Percentiles rank a stretch among this genome's conserved stretches.
Evolutionary conservation across 805 yeast genomes (phyloP).

Genomic region (Candida schatavii): DNA sequence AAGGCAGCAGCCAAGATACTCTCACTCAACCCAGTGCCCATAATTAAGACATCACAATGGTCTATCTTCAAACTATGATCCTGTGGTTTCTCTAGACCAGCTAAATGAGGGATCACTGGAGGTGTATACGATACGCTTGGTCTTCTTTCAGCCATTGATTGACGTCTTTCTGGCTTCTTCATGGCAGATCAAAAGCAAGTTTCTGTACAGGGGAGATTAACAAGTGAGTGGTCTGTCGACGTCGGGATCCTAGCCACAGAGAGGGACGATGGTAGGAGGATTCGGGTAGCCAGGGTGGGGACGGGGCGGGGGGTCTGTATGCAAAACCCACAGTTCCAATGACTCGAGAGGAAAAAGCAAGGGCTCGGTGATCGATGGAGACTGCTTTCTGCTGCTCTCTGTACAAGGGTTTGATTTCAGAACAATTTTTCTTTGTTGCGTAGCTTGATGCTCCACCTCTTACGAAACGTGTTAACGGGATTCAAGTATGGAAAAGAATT

Average conservation of each 20-base stretch:
- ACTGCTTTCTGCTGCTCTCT: no score
- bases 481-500: no score
- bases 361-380: no score
- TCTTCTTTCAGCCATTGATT: conserved; percentile 45
- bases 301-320: neutral
- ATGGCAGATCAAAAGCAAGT: conserved; percentile 9
- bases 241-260: no score
- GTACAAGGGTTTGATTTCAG: no score
- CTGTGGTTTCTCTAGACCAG: conserved; percentile 74
- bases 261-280: no score
- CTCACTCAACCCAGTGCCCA: conserved; percentile 91
- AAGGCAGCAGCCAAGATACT: conserved; percentile 88
- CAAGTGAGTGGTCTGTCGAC: no score
- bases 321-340: neutral
- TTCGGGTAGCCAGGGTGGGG: neutral
- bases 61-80: conserved; percentile 61
- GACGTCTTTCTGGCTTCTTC: conserved; percentile 37
- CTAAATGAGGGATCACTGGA: conserved; percentile 62
- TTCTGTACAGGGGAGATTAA: neutral
- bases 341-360: no score
- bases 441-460: no score
- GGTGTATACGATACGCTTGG: conserved; percentile 43
- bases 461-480: no score
- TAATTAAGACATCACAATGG: conserved; percentile 78
- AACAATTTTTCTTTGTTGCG: no score